Evolutionary conservation across 345 rosid genomes (phyloP).

Genomic region (Citrus australasica): DNA sequence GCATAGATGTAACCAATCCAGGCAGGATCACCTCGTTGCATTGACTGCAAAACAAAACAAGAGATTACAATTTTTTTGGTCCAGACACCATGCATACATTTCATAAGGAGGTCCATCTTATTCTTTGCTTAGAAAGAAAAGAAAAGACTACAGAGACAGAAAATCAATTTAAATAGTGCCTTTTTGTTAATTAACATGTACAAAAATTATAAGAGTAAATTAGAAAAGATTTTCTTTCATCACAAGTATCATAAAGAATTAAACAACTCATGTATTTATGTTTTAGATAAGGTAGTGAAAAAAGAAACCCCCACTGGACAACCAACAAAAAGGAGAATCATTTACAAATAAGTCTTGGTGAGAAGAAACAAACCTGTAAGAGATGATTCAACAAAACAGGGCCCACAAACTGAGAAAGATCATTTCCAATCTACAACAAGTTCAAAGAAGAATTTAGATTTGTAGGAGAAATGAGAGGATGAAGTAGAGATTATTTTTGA

Average conservation of each 20-base stretch:
- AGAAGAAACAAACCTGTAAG: conserved; percentile 50
- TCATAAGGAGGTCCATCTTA: background rate
- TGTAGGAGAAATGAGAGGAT: conserved; percentile 15
- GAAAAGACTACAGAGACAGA: background rate
- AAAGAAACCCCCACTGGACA: background rate
- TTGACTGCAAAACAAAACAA: conserved; percentile 54
- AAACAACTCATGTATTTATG: background rate
- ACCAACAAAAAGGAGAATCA: background rate
- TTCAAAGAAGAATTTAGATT: conserved; percentile 29
- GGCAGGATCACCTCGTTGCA: conserved; percentile 89
- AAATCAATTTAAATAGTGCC: conserved; percentile 1
- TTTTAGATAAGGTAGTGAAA: background rate
- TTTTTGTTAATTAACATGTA: background rate
- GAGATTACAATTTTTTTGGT: conserved; percentile 3
- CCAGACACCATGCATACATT: background rate
- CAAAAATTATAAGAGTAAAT: background rate
- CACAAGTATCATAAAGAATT: background rate
- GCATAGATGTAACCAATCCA: conserved; percentile 88
- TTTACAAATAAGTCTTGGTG: background rate
- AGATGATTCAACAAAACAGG: conserved; percentile 78
- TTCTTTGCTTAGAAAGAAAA: background rate
- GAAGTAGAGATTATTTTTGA: conserved; percentile 16
- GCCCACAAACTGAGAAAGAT: conserved; percentile 85
- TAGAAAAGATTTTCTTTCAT: background rate
- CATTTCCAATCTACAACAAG: conserved; percentile 64